Base-by-base conservation (phyloP, 257 asterid genomes). In the Solanum tarijense region DNA sequence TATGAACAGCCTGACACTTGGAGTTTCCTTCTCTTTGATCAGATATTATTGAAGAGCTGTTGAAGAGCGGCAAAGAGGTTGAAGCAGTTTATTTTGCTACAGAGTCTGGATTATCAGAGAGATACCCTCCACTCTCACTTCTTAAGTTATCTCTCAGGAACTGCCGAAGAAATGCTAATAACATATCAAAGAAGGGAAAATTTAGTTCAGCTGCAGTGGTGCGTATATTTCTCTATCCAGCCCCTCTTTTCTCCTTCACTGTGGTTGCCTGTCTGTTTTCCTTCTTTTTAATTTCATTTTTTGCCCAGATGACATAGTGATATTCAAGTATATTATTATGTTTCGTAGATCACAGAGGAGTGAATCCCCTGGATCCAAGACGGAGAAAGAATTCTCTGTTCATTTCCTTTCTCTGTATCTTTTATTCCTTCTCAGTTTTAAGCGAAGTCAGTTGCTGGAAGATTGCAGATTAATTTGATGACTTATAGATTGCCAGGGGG, bases 21-120 rank as follows among this genome's bases (percentile, higher is more conserved):
- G 1, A 27, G 8, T 25, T 78, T 11, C n/a, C 62, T 69, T 65
- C 1, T 31, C 83, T 43, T 71, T 86, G 20, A 58, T 27, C 89
- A 89, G 91, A 86, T 82, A 89, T 89, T 86, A 89, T 89, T 66
- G 89, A 86, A 18, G 89, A 89, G 68, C 87, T 89, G 65, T 86
- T 89, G 85, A 89, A 86, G 79, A 81, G 29, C 52, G 91, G 87
- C 78, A 86, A 72, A 87, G 91, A 89, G 87, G 48, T 89, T 72
- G 91, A 89, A 46, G 91, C 91, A 16, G 48, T 86, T 48, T 89
- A 89, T 87, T 89, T 89, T 58, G 87, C 91, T 69, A 72, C 75
- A 7, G 89, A 86, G 85, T 41, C 89, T 71, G 87, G 89, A 86
- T 86, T 89, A 84, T 43, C 89, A 52, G 87, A 89, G 83, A 83